Conservation (phyloP, 805 yeast genomes). For the Kazachstania martiniae region DNA sequence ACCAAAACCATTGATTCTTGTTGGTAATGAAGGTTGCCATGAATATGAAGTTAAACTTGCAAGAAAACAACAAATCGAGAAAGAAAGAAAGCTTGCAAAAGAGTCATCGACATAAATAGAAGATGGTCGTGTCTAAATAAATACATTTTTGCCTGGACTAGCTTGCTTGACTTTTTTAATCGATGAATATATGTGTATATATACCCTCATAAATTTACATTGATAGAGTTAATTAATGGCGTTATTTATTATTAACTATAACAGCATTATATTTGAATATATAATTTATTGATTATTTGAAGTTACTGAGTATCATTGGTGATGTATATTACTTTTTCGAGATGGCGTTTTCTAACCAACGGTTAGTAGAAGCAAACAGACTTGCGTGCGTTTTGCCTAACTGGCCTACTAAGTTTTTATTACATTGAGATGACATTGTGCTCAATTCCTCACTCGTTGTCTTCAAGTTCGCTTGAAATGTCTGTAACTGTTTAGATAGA, state of each 20-base stretch:
- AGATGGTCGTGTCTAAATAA: too few relatives aligned
- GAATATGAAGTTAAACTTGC: conserved; percentile 68
- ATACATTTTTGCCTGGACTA: too few relatives aligned
- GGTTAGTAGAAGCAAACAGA: conserved; percentile 26
- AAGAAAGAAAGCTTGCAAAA: conserved; percentile 4
- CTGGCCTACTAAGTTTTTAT: conserved; percentile 22
- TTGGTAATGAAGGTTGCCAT: conserved; percentile 74
- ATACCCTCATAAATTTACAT: too few relatives aligned
- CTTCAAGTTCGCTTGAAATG: conserved; percentile 18
- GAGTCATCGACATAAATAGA: too few relatives aligned
- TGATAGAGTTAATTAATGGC: too few relatives aligned
- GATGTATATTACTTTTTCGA: too few relatives aligned
- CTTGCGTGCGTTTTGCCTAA: conserved; percentile 25
- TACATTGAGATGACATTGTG: conserved; percentile 24
- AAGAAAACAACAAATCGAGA: conserved; percentile 43
- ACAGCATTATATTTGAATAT: too few relatives aligned
- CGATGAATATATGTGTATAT: too few relatives aligned
- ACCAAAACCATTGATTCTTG: conserved; percentile 47
- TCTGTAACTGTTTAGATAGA: conserved; percentile 20
- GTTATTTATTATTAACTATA: too few relatives aligned
- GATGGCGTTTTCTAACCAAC: conserved; percentile 10
- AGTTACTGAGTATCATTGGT: too few relatives aligned
- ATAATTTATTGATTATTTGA: too few relatives aligned
- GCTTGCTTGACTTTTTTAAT: too few relatives aligned
- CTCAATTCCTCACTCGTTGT: conserved; percentile 20